Base-by-base conservation (phyloP, 495 filamentous ascomycete species). In the Penicillium cataractarum region DNA sequence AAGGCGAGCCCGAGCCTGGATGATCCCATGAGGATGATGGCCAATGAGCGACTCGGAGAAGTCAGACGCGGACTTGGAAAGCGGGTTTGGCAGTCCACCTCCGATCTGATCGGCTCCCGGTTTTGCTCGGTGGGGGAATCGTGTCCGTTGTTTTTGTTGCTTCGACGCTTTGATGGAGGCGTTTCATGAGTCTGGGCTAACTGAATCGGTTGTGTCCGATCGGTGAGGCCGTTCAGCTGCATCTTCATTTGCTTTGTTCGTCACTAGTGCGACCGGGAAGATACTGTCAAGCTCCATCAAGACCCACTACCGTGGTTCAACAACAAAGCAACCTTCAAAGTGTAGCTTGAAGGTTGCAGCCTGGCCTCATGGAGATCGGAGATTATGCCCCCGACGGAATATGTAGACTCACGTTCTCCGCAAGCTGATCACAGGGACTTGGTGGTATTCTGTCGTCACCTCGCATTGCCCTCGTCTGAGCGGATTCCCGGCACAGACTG, bases 11-110 rank as follows among this genome's bases (percentile, higher is more conserved):
- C 42, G 21, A 46, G 42, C 42, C 42, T 3, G 8, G 42, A 46
- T 46, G 55, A 69, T 63, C 49, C 58, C 60, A 60, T 22, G 46
- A 10, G 57, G 10, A 24, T 4, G 5, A 4, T 39, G 44, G 24
- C 69, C 64, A 72, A 72, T 72, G 17, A 40, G 55, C 35, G 26
- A 0, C 6, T 4, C 5, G 6, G 32, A 51, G 60, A 67, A 54
- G 66, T 69, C 60, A 65, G 33, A 48, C 39, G 57, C 56, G 58
- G 66, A 58, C 46, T 65, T 67, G 60, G 54, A 21, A 12, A 24
- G 42, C 42, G 54, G 56, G 42, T 27, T 67, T 64, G 2, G 52
- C 59, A 64, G 35, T 33, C 37, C 26, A 48, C 22, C 13, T 49
- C 65, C 65, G 61, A 53, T 57, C 29, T 53, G 55, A 63, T 58